Conservation (phyloP, 495 filamentous ascomycete genomes). For the Penicillium lagena region DNA sequence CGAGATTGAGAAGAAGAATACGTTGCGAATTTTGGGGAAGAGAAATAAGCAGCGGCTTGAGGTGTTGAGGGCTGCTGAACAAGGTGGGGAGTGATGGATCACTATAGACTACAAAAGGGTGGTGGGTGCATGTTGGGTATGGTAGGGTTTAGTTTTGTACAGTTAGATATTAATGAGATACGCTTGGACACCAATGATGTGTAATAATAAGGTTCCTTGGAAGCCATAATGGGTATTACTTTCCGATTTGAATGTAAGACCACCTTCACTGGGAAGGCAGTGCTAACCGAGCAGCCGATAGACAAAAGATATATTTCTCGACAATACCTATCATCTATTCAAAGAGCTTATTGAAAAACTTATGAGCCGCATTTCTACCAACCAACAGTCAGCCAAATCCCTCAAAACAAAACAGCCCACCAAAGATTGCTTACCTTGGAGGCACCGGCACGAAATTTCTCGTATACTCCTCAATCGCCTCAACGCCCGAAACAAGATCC, state of each 20-base stretch:
- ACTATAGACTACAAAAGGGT: neutral
- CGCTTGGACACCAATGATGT: too few species aligned
- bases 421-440: conserved; percentile 43
- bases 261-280: too few species aligned
- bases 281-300: neutral
- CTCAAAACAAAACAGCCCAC: neutral
- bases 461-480: conserved; percentile 70
- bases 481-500: conserved; percentile 57
- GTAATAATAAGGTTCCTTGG: too few species aligned
- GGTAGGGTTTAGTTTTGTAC: too few species aligned
- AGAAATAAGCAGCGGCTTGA: conserved; percentile 56
- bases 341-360: conserved; percentile 14
- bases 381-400: conserved; percentile 3
- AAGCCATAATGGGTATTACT: too few species aligned
- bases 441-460: conserved; percentile 51
- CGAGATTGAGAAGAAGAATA: conserved; percentile 54
- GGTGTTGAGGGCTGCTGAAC: conserved; percentile 37
- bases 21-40: conserved; percentile 55
- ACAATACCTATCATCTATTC: conserved; percentile 2
- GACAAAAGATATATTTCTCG: neutral
- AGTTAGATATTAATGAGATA: too few species aligned
- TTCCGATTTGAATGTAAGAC: too few species aligned
- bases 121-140: too few species aligned
- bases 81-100: conserved; percentile 2
- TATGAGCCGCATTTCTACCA: conserved; percentile 18